phyloP scores from a whole-genome alignment of 2,329 filamentous ascomycete genomes.

The Diplodia seriata region DNA sequence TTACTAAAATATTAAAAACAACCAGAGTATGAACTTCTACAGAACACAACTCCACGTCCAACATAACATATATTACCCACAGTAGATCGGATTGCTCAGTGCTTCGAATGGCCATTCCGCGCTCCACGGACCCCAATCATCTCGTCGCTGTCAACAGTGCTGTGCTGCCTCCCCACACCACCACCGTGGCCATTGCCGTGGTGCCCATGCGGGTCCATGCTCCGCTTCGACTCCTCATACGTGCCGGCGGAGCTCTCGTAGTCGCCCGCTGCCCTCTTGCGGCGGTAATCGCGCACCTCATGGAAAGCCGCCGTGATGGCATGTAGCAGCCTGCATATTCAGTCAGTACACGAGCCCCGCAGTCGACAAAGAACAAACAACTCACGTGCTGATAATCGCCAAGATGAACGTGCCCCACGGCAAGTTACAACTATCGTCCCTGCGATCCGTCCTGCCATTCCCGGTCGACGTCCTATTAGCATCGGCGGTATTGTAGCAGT shows the following conservation, averaged over 20 bases:
- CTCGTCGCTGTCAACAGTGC: no score
- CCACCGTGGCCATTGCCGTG: background rate
- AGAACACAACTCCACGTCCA: no score
- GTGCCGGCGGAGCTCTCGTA: background rate
- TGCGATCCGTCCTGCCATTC: conserved; percentile 35
- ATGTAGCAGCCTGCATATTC: conserved; percentile 48
- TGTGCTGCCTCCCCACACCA: no score
- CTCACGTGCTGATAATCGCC: conserved; percentile 56
- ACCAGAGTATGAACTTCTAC: no score
- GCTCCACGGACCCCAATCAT: no score
- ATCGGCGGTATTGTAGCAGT: conserved; percentile 38
- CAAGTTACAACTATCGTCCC: conserved; percentile 47
- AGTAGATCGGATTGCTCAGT: no score
- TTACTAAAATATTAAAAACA: no score
- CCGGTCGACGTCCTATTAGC: conserved; percentile 24
- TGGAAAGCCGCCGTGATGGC: conserved; percentile 53
- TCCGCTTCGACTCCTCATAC: background rate
- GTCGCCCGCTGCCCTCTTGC: conserved; percentile 19
- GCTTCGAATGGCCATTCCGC: no score
- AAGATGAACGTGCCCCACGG: conserved; percentile 54
- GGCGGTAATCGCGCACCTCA: conserved; percentile 42
- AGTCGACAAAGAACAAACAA: conserved; percentile 25
- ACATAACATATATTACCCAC: no score
- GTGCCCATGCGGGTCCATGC: background rate
- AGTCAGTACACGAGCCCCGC: background rate